These are phyloP conservation scores for Myriosclerotinia curreyana DNA, from an alignment of 2,329 filamentous ascomycete genomes.

Conservation along the genomic window DNA sequence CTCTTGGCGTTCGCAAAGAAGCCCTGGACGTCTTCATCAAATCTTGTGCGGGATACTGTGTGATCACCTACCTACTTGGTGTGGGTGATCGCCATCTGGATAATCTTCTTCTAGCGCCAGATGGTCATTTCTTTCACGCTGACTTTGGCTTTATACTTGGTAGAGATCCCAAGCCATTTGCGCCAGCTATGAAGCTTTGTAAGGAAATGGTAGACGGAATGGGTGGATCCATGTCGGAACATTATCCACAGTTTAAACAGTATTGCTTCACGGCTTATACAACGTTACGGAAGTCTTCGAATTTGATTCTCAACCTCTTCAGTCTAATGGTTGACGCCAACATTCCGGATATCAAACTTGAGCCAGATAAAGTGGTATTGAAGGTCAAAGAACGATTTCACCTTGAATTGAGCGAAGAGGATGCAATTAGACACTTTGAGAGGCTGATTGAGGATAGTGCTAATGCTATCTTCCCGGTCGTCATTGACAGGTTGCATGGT, in stretches of 20 bases:
- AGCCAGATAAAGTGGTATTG: conserved; percentile 88
- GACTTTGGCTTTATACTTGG: conserved; percentile 98
- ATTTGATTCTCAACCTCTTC: conserved; percentile 91
- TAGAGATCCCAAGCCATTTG: conserved; percentile 94
- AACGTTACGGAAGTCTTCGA: conserved; percentile 82
- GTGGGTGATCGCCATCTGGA: conserved; percentile 95
- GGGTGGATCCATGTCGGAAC: conserved; percentile 77
- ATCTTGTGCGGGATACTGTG: conserved; percentile 95
- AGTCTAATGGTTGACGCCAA: conserved; percentile 97
- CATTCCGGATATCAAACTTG: conserved; percentile 89
- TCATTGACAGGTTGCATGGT: conserved; percentile 93
- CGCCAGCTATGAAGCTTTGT: conserved; percentile 92
- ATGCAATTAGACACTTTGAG: conserved; percentile 84
- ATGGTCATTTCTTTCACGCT: conserved; percentile 95
- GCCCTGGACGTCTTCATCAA: conserved; percentile 93
- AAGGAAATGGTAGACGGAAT: conserved; percentile 99
- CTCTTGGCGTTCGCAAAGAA: conserved; percentile 84
- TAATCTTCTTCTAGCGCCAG: conserved; percentile 85
- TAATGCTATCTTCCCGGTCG: conserved; percentile 84
- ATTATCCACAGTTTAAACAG: conserved; percentile 87
- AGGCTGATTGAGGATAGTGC: conserved; percentile 87
- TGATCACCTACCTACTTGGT: conserved; percentile 95
- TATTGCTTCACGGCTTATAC: conserved; percentile 96
- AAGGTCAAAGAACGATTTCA: conserved; percentile 96
- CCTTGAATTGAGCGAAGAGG: conserved; percentile 85